phyloP scores from a whole-genome alignment of 163 green algal genomes.

The Chlamydomonas reinhardtii region DNA sequence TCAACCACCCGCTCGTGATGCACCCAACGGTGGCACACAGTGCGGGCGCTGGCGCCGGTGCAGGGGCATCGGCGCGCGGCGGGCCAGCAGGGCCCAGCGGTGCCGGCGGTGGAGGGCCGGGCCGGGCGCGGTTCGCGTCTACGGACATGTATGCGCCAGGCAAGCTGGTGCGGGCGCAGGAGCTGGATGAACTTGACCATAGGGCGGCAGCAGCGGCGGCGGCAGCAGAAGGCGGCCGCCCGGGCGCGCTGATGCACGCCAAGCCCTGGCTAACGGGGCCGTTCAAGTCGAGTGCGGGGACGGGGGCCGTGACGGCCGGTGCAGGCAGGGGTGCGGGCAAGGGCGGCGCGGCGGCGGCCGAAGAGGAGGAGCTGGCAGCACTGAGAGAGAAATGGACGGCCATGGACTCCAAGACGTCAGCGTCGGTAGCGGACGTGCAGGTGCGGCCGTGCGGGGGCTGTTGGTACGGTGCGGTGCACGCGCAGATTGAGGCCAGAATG shows the following conservation, averaged over 20 bases:
- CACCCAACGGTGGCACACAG: neutral
- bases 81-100: no score
- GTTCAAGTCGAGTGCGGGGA: neutral
- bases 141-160: slow-evolving; percentile 46
- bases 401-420: slow-evolving; percentile 3
- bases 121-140: slow-evolving; percentile 6
- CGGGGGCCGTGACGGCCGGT: neutral
- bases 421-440: slow-evolving; percentile 42
- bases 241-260: neutral
- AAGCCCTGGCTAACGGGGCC: slow-evolving; percentile 38
- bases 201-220: neutral
- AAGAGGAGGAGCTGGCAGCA: slow-evolving; percentile 37
- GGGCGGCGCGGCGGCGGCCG: neutral
- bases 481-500: no score
- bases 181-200: slow-evolving; percentile 46
- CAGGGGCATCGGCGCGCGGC: neutral
- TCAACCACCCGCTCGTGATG: slow-evolving; percentile 34
- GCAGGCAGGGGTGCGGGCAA: neutral
- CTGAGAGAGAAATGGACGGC: slow-evolving; percentile 38
- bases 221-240: neutral
- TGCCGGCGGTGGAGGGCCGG: neutral
- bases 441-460: neutral
- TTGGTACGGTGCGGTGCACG: no score
- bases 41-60: neutral
- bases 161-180: slow-evolving; percentile 47